Base-by-base conservation (phyloP, 148 eudicot genomes). In the Beta vulgaris region DNA sequence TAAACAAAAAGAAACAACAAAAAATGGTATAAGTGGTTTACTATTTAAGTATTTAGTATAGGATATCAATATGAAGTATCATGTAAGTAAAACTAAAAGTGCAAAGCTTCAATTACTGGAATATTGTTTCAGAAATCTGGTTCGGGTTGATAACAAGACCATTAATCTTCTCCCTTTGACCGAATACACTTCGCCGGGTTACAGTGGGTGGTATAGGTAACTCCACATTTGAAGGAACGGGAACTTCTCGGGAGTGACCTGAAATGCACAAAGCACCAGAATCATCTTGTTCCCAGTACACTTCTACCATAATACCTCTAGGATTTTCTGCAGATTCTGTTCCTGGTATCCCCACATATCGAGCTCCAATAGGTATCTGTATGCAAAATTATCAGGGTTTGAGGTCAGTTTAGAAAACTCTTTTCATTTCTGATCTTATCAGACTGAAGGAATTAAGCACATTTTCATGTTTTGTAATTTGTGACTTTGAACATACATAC, bases 351-450 rank as follows among this genome's bases (percentile, higher is more conserved):
- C 87, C 88, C 7, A 91, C 77, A 85, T 75, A 91, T 66, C 82
- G 86, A n/a, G 95, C 95, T 54, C 98, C 98, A 26, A 90, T 63
- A 1, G 98, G 98, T 77, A 91, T 87, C 97, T 93, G 86, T 37
- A 61, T 16, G 7, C 66, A 37, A 64, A 16, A 7, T 32, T 21
- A 62, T 35, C 10, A 32, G n/a, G 40, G 43, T 35, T 19, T 2
- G 67, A 3, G 9, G 23, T 21, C 46, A 64, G 68, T n/a, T 36
- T 15, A 15, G 21, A 15, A 29, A 61, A 64, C 29, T 15, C n/a
- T 2, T 9, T n/a, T 37, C 0, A 35, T 7, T 21, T 64, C 3
- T n/a, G n/a, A 60, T 2, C 3, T n/a, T 12, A 64, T n/a, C 25
- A 18, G 23, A 34, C 7, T 16, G 1, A 16, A 13, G 34, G 42